Evolutionary conservation across 805 yeast species (phyloP).

Genomic region (Wickerhamomyces hampshirensis): DNA sequence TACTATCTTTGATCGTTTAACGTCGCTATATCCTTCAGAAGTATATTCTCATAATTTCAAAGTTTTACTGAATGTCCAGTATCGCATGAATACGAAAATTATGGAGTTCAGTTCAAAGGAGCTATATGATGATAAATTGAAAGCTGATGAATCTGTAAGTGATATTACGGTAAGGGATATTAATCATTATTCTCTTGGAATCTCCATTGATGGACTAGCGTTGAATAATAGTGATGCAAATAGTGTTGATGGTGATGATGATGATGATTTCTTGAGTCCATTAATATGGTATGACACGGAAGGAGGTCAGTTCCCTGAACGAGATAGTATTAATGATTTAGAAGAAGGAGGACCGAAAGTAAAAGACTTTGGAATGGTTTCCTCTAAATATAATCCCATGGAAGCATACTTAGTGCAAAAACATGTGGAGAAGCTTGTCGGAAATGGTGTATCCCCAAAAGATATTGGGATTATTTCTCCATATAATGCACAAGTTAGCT

Average conservation of each 20-base stretch:
- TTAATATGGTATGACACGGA: constrained; percentile 89
- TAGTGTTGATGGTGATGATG: constrained; percentile 30
- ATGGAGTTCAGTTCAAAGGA: constrained; percentile 72
- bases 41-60: constrained; percentile 33
- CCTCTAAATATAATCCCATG: constrained; percentile 72
- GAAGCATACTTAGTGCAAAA: constrained; percentile 60
- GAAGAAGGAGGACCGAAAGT: constrained; percentile 7
- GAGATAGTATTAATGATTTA: constrained; percentile 32
- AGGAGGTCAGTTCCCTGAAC: constrained; percentile 79
- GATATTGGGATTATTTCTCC: constrained; percentile 88
- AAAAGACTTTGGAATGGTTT: constrained; percentile 18
- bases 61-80: constrained; percentile 68
- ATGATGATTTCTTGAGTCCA: constrained; percentile 52
- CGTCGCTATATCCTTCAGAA: constrained; percentile 22
- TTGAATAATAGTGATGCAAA: too few relatives aligned
- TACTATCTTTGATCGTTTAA: constrained; percentile 68
- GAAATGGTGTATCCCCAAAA: constrained; percentile 45
- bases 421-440: constrained; percentile 50
- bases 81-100: constrained; percentile 77
- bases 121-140: constrained; percentile 58
- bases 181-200: too few relatives aligned
- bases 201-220: too few relatives aligned
- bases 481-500: constrained; percentile 78
- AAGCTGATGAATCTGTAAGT: constrained; percentile 58
- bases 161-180: constrained; percentile 51